phyloP scores from a whole-genome alignment of 2,329 filamentous ascomycete genomes.

The Stagonosporopsis chrysanthemi region DNA sequence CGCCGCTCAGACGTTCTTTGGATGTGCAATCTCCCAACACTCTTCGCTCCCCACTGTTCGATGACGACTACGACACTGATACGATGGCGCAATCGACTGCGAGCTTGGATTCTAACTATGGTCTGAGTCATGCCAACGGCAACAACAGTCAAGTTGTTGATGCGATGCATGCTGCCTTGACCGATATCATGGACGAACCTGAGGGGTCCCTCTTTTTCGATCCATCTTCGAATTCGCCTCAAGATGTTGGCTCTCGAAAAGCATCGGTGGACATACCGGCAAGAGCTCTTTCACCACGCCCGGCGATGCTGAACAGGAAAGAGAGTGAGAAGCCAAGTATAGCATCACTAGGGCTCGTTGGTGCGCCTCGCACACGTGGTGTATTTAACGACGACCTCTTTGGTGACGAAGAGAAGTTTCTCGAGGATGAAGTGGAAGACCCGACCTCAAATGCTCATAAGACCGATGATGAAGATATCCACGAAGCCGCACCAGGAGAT shows the following conservation, averaged over 20 bases:
- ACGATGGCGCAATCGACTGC: conserved; percentile 78
- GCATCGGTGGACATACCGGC: conserved; percentile 67
- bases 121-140: conserved; percentile 52
- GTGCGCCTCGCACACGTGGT: conserved; percentile 82
- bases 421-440: conserved; percentile 86
- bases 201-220: conserved; percentile 72
- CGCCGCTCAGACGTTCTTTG: conserved; percentile 69
- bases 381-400: conserved; percentile 96
- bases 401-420: conserved; percentile 84
- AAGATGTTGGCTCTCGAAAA: conserved; percentile 67
- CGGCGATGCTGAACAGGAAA: conserved; percentile 47
- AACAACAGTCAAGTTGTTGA: conserved; percentile 84
- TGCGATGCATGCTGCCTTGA: conserved; percentile 90
- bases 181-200: conserved; percentile 85
- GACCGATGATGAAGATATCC: conserved; percentile 80
- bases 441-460: conserved; percentile 63
- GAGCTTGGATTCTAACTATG: conserved; percentile 75
- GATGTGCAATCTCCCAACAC: conserved; percentile 65
- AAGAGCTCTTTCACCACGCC: conserved; percentile 52
- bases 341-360: conserved; percentile 88
- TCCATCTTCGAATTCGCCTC: conserved; percentile 59
- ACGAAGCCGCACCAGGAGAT: conserved; percentile 93
- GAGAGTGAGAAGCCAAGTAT: conserved; percentile 78
- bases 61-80: conserved; percentile 80
- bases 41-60: conserved; percentile 70